phyloP scores from a whole-genome alignment of 768 basidiomycete genomes.

The Butyriboletus loyo region DNA sequence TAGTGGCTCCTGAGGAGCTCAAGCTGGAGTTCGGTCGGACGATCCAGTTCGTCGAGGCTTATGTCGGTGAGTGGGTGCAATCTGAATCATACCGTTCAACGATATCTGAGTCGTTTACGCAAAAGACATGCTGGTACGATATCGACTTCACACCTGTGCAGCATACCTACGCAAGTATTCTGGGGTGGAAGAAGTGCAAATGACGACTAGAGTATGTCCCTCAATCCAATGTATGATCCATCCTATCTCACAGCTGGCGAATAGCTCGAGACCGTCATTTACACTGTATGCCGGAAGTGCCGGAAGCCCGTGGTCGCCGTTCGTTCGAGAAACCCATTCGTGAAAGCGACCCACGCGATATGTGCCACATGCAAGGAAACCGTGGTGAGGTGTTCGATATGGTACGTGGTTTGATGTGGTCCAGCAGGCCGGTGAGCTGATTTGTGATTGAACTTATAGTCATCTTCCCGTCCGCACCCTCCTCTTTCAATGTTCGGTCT shows the following conservation, averaged over 20 bases:
- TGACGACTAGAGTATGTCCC: slow-evolving; percentile 48
- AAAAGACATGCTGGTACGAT: slow-evolving; percentile 60
- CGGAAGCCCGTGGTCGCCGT: slow-evolving; percentile 53
- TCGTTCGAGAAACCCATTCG: slow-evolving; percentile 28
- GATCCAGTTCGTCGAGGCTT: slow-evolving; percentile 61
- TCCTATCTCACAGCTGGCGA: not conserved
- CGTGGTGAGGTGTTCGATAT: slow-evolving; percentile 63
- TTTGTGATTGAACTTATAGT: slow-evolving; percentile 33
- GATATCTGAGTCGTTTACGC: not conserved
- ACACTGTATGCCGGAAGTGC: slow-evolving; percentile 68
- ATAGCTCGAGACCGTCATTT: slow-evolving; percentile 69
- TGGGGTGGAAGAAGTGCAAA: slow-evolving; percentile 47
- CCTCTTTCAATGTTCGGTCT: slow-evolving; percentile 72
- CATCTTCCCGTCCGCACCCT: slow-evolving; percentile 72
- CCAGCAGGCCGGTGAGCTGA: not conserved
- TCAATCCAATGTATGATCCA: too few relatives aligned
- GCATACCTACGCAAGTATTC: slow-evolving; percentile 75
- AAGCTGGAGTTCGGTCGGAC: slow-evolving; percentile 41
- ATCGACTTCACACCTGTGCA: slow-evolving; percentile 61
- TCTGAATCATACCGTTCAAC: not conserved
- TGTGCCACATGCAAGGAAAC: slow-evolving; percentile 55
- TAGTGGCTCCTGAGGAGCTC: slow-evolving; percentile 62
- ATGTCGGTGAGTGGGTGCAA: slow-evolving; percentile 54
- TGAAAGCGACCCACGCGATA: slow-evolving; percentile 48
- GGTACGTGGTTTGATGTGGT: slow-evolving; percentile 42